phyloP scores from a whole-genome alignment of 2,329 filamentous ascomycete species.

The Clonostachys rhizophaga region DNA sequence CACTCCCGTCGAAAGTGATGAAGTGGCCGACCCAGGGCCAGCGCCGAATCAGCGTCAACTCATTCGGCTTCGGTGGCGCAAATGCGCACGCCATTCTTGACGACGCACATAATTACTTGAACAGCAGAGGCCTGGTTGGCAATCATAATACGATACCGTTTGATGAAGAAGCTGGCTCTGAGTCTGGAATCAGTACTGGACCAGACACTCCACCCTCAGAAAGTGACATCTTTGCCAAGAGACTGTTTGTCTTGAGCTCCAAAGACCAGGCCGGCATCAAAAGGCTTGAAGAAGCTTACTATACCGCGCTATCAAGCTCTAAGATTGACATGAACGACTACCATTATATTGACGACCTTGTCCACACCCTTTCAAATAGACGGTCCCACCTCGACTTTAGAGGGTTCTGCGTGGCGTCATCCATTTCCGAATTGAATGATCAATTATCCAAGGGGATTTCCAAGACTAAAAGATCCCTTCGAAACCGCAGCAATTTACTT shows the following conservation, averaged over 20 bases:
- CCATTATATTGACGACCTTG: constrained; percentile 3
- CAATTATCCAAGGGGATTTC: neutral
- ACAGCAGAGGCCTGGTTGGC: constrained; percentile 21
- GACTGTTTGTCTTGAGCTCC: constrained; percentile 25
- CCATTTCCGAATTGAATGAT: neutral
- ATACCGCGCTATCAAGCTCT: neutral
- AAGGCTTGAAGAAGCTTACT: constrained; percentile 7
- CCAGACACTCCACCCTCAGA: neutral
- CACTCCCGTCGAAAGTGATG: neutral
- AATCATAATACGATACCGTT: constrained; percentile 20
- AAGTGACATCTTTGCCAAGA: neutral
- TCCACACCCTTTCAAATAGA: constrained; percentile 7
- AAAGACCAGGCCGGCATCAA: constrained; percentile 18
- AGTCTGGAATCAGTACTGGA: neutral
- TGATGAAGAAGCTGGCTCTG: neutral
- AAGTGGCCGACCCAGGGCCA: neutral
- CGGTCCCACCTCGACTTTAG: constrained; percentile 6
- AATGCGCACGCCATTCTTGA: constrained; percentile 28
- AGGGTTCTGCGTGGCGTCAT: constrained; percentile 3
- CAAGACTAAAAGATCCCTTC: constrained; percentile 4
- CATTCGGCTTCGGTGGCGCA: constrained; percentile 11
- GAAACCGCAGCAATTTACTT: neutral
- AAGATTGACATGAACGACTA: neutral
- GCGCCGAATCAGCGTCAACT: constrained; percentile 8
- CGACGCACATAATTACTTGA: constrained; percentile 34